A percentile compares a stretch with the other conserved stretches of the same genome.
These are phyloP conservation scores for Boletus reticuloceps DNA, from an alignment of 768 basidiomycete genomes.

Conservation along the genomic window DNA sequence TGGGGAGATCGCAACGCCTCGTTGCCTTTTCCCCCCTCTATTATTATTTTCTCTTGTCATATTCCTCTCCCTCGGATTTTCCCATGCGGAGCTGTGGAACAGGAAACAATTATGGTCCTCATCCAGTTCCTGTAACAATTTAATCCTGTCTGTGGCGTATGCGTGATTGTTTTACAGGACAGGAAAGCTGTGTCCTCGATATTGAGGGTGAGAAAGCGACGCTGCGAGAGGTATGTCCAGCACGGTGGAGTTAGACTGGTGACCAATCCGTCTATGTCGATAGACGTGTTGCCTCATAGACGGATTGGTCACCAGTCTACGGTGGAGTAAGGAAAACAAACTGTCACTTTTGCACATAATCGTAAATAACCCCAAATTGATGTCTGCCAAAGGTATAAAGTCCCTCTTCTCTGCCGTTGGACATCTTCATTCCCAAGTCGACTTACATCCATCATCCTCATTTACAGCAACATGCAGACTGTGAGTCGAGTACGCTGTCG, in stretches of 20 bases:
- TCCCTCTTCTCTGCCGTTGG: not conserved
- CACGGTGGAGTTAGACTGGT: too few relatives aligned
- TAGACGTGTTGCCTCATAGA: too few relatives aligned
- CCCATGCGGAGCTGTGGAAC: too few relatives aligned
- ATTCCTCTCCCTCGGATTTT: too few relatives aligned
- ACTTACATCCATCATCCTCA: not conserved
- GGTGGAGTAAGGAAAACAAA: not conserved
- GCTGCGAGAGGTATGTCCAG: not conserved
- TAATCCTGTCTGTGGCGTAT: too few relatives aligned
- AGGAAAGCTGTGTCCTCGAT: not conserved
- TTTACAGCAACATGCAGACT: constrained; percentile 6
- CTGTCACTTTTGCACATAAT: not conserved
- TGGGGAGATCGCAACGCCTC: not conserved
- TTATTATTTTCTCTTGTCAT: not conserved
- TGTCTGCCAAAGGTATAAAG: constrained; percentile 6
- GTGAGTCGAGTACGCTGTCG: constrained; percentile 4
- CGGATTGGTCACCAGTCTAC: too few relatives aligned
- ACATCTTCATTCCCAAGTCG: not conserved
- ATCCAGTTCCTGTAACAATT: not conserved
- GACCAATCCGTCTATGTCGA: too few relatives aligned
- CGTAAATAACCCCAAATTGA: constrained; percentile 6
- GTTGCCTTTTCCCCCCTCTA: too few relatives aligned
- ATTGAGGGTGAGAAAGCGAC: not conserved
- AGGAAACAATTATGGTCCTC: too few relatives aligned
- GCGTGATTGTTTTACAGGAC: not conserved